Evolutionary conservation across 139 green algal species (phyloP).

Genomic region (Micractinium sp.): DNA sequence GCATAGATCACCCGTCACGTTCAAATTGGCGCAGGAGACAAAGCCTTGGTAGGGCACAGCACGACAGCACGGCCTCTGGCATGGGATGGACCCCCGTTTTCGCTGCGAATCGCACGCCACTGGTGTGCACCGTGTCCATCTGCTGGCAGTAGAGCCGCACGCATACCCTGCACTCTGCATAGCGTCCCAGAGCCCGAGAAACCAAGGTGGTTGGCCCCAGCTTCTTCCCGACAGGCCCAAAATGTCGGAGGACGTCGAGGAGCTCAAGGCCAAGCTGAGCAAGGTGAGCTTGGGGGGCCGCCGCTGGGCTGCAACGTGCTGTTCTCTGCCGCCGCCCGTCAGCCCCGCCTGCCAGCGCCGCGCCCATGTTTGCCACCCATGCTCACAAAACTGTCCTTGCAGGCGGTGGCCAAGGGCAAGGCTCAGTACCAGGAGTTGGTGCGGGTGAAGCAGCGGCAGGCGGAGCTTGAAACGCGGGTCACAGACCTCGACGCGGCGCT

Average conservation of each 20-base stretch:
- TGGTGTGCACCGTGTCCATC: not conserved
- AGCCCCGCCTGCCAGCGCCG: not conserved
- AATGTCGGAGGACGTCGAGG: constrained; percentile 3
- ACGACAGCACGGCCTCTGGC: no score
- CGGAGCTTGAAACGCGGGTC: not conserved
- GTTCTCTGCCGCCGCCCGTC: not conserved
- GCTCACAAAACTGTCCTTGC: not conserved
- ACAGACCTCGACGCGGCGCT: not conserved
- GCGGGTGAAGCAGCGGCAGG: constrained; percentile 8
- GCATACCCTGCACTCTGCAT: not conserved
- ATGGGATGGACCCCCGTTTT: no score
- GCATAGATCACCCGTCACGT: no score
- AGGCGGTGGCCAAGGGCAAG: constrained; percentile 31
- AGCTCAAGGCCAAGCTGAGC: constrained; percentile 7
- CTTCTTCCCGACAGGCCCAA: not conserved
- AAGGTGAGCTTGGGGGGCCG: not conserved
- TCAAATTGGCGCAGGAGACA: no score
- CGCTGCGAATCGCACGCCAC: not conserved
- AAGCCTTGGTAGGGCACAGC: no score
- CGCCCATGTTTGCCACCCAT: not conserved
- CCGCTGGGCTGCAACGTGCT: not conserved
- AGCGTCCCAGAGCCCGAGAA: no score
- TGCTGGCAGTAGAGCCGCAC: not conserved
- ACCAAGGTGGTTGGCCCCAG: not conserved
- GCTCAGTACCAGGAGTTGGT: constrained; percentile 1